Conservation (phyloP, 2,329 filamentous ascomycete genomes). For the Fonsecaea multimorphosa region DNA sequence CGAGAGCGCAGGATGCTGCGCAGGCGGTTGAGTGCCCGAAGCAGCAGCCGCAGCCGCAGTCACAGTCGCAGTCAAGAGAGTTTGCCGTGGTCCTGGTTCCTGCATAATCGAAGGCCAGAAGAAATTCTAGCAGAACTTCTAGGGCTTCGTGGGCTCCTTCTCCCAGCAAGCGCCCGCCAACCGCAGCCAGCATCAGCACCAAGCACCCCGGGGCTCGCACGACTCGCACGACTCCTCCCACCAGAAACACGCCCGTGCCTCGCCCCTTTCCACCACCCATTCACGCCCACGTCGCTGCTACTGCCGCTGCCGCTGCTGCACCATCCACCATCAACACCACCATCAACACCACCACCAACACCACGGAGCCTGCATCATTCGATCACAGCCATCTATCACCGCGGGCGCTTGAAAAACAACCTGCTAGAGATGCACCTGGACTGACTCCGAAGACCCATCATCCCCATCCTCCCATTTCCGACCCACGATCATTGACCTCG, state of each 20-base stretch:
- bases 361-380: constrained; percentile 34
- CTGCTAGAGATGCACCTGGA: constrained; percentile 35
- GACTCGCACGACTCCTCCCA: too few species aligned
- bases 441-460: constrained; percentile 16
- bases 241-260: neutral
- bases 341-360: constrained; percentile 35
- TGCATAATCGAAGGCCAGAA: constrained; percentile 11
- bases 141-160: constrained; percentile 2
- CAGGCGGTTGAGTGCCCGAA: neutral
- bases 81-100: constrained; percentile 14
- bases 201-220: too few species aligned
- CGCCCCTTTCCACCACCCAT: constrained; percentile 18
- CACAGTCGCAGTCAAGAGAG: neutral
- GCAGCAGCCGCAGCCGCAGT: neutral
- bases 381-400: constrained; percentile 43
- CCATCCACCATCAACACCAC: constrained; percentile 19
- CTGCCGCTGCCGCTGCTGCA: constrained; percentile 9
- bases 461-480: constrained; percentile 23
- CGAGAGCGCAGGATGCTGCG: constrained; percentile 16
- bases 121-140: constrained; percentile 15
- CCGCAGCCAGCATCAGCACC: constrained; percentile 11
- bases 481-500: constrained; percentile 32
- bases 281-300: neutral
- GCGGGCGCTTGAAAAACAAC: constrained; percentile 48
- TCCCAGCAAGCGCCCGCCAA: constrained; percentile 17